Percentiles rank a stretch among this genome's conserved stretches.
Conservation (phyloP, 176 grass and related monocot genomes). For the Bothriochloa decipiens region DNA sequence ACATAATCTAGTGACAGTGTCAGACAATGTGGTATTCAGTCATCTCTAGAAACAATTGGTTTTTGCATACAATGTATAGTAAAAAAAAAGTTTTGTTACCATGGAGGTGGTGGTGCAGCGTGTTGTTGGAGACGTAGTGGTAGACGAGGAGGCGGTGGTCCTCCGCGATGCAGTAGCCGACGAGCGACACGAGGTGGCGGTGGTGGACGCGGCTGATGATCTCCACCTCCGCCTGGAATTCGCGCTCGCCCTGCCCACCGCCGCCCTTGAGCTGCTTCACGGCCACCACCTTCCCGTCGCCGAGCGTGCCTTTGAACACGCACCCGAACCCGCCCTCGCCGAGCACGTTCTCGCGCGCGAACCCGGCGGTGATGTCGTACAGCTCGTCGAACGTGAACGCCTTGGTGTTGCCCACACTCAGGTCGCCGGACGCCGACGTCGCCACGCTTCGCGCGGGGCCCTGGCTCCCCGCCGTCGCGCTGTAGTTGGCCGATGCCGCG, state of each 20-base stretch:
- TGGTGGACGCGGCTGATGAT: conserved; percentile 95
- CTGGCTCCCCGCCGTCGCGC: conserved; percentile 48
- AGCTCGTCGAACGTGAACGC: conserved; percentile 81
- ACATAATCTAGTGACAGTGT: not conserved
- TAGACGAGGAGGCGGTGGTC: conserved; percentile 87
- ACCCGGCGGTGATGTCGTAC: conserved; percentile 76
- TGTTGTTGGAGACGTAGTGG: conserved; percentile 82
- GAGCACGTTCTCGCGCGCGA: conserved; percentile 67
- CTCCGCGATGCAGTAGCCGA: conserved; percentile 85
- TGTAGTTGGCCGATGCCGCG: conserved; percentile 47
- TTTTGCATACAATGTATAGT: not conserved
- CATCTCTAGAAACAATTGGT: not conserved
- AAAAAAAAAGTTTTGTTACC: conserved; percentile 44
- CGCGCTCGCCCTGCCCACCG: conserved; percentile 88
- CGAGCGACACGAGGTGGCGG: conserved; percentile 84
- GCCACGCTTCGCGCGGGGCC: conserved; percentile 38
- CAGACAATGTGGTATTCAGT: not conserved
- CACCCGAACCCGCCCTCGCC: conserved; percentile 96
- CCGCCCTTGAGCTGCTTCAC: conserved; percentile 95
- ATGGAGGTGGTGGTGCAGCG: conserved; percentile 88
- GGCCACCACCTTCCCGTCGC: conserved; percentile 70
- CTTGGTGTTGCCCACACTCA: conserved; percentile 65
- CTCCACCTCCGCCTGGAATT: conserved; percentile 97
- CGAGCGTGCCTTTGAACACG: conserved; percentile 78
- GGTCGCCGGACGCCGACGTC: conserved; percentile 33